Percentiles rank a stretch among this genome's conserved stretches.
phyloP scores from a whole-genome alignment of 2,329 filamentous ascomycete species.

The Phialocephala subalpina region DNA sequence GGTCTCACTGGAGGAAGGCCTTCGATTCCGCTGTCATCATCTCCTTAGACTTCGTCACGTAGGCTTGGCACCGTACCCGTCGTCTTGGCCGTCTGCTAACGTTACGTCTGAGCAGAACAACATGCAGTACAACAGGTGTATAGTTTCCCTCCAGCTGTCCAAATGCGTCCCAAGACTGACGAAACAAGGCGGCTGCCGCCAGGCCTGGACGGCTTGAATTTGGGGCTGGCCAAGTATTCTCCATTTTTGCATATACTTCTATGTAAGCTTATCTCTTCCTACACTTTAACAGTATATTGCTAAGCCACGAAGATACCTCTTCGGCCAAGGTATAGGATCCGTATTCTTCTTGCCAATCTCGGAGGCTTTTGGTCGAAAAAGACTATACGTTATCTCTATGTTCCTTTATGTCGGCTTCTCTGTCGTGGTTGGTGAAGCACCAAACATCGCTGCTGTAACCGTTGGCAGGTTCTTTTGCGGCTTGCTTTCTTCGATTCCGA shows the following conservation, averaged over 20 bases:
- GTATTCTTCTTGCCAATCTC: constrained; percentile 48
- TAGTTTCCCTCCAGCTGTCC: no score
- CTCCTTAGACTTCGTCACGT: constrained; percentile 18
- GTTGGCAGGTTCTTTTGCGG: constrained; percentile 53
- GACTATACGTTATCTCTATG: constrained; percentile 45
- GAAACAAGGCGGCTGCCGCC: neutral
- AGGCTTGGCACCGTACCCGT: constrained; percentile 14
- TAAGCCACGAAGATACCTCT: constrained; percentile 40
- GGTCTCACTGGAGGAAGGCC: neutral
- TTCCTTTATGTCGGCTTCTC: constrained; percentile 44
- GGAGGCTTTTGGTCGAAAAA: constrained; percentile 45
- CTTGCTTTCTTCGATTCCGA: constrained; percentile 54
- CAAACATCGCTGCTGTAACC: constrained; percentile 46
- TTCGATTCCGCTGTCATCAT: constrained; percentile 13
- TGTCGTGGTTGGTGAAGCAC: constrained; percentile 48
- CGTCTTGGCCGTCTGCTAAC: neutral
- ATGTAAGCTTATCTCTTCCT: neutral
- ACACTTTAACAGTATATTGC: neutral
- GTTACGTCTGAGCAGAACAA: neutral
- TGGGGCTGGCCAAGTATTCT: neutral
- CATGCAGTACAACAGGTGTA: neutral
- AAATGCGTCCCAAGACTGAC: no score
- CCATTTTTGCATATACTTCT: constrained; percentile 2
- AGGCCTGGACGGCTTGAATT: neutral
- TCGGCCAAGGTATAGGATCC: constrained; percentile 48